Base-by-base conservation (phyloP, 2,329 filamentous ascomycete genomes). In the Periconia sp. region DNA sequence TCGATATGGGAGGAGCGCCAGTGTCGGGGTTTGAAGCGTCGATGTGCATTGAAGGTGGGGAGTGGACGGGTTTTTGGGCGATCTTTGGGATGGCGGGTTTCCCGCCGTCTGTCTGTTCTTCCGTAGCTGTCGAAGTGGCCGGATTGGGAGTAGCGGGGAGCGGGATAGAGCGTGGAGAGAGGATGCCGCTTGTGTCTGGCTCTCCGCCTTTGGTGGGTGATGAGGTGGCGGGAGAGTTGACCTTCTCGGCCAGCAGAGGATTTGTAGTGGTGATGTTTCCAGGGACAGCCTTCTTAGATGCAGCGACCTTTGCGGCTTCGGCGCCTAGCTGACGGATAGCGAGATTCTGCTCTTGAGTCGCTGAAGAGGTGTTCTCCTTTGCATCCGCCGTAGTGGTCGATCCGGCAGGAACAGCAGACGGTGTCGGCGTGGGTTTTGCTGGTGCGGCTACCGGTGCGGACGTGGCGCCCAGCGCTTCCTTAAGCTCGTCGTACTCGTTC, bases 401-500 rank as follows among this genome's bases (percentile, higher is more conserved):
- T n/a, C 22, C 5, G 9, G 34, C 22, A 11, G 29, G 25, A 5
- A 28, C 4, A 7, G 36, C 13, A 2, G 22, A 40, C 28, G 16
- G 28, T 18, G 24, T 29, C 33, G 25, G 26, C 41, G 54, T 40
- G 23, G 61, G 54, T 31, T 61, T 63, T 41, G 68, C 46, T 56
- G 66, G 50, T 56, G 60, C 67, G 15, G 61, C 61, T 47, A 69
- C 56, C 30, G 65, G 57, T 17, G 54, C 49, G 8, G 54, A 40
- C 22, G 59, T 59, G n/a, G 63, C 54, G n/a, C 78, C 78, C 59
- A 97, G 84, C 60, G 92, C 87, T 72, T 92, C 84, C 70, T 91
- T 90, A 49, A 99, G 82, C 73, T 97, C 92, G 72, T 91, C 91
- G 72, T 95, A 96, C 70, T 99, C 94, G 76, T 99, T 99, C 94